Base-by-base conservation (phyloP, 1,139 yeast species). In the Yamadazyma blattariae region DNA sequence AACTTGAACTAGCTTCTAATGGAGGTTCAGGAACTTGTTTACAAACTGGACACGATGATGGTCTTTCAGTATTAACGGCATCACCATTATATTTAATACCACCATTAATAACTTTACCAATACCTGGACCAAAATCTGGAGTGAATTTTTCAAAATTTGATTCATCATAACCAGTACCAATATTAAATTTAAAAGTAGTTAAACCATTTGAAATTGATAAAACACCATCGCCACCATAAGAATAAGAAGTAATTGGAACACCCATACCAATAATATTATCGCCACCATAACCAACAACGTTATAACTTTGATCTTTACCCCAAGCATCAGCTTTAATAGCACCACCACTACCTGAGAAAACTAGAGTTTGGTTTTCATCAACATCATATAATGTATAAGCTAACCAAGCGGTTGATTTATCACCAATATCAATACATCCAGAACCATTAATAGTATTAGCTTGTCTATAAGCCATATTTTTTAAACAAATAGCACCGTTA, bases 271-370 rank as follows among this genome's bases (percentile, higher is more conserved):
- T 49, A 15, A 36, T 35, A 36, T 60, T 60, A 8, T 57, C 56
- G 32, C 45, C 45, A 33, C 64, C 64, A 34, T 45, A 59, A 22
- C 61, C 63, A 16, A 48, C 50, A 22, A 59, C 60, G 2, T 36
- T 50, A 40, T 46, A 50, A n/a, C 53, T 50, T 27, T 35, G 37
- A 16, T 31, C 30, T 6, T 29, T 13, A 18, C 33, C 35, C 25
- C 38, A 33, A 27, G 40, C 40, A 28, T 39, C 48, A 14, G 39
- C 27, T 37, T 44, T 19, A 49, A 30, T 4, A 35, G 15, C 17
- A 46, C 60, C 49, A 3, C 38, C 26, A 1, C 46, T 19, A 16
- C 43, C 40, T 9, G 43, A 39, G 35, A 57, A 43, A 32, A 48
- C 48, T 52, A 40, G 5, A 48, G 13, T 19, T 31, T 31, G 35